A percentile compares a stretch with the other conserved stretches of the same genome.
Conservation (phyloP, 2,329 filamentous ascomycete genomes). For the Alternaria sp. region DNA sequence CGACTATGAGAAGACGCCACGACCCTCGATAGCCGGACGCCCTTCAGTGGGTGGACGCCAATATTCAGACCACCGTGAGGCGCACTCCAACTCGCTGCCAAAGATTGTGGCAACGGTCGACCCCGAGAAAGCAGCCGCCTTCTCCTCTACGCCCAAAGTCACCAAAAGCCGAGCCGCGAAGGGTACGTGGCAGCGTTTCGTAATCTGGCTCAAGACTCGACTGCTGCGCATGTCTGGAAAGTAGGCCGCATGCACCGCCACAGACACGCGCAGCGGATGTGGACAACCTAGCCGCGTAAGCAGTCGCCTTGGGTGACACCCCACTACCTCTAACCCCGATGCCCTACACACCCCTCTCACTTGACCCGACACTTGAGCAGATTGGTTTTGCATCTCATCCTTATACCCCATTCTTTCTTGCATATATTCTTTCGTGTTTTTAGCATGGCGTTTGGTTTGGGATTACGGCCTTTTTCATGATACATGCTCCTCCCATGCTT, state of each 20-base stretch:
- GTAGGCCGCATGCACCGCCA: slow-evolving; percentile 6
- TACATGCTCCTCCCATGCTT: slow-evolving; percentile 14
- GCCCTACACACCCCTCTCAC: background rate
- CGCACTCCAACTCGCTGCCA: slow-evolving; percentile 45
- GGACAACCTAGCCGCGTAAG: background rate
- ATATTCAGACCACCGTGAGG: slow-evolving; percentile 46
- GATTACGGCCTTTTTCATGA: slow-evolving; percentile 24
- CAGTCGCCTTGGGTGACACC: background rate
- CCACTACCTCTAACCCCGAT: background rate
- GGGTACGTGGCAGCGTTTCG: slow-evolving; percentile 60
- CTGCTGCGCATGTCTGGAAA: slow-evolving; percentile 55
- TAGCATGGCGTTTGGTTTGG: slow-evolving; percentile 32
- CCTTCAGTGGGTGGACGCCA: slow-evolving; percentile 45
- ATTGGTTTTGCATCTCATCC: background rate
- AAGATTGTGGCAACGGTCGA: slow-evolving; percentile 38
- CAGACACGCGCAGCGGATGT: background rate
- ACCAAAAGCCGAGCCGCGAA: slow-evolving; percentile 47
- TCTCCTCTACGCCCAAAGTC: slow-evolving; percentile 33
- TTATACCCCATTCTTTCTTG: slow-evolving; percentile 10
- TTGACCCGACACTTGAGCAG: background rate
- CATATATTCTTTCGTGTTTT: slow-evolving; percentile 11
- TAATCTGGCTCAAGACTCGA: slow-evolving; percentile 63
- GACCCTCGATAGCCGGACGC: slow-evolving; percentile 41
- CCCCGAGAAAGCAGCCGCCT: slow-evolving; percentile 35
- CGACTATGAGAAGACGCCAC: slow-evolving; percentile 37